Conservation (phyloP, 179 eudicot species). For the Carnegiea gigantea region DNA sequence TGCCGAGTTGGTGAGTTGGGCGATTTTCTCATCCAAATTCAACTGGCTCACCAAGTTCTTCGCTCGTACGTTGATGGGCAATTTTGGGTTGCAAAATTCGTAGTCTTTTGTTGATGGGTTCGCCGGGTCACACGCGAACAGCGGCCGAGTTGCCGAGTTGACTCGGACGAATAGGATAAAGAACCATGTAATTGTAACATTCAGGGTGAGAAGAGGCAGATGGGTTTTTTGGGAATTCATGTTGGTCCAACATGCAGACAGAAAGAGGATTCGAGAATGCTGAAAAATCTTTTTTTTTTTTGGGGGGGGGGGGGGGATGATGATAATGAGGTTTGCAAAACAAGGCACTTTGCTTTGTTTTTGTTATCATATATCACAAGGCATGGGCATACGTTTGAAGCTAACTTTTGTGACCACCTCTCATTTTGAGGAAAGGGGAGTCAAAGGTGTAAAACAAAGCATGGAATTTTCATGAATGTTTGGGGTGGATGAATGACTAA, state of each 20-base stretch:
- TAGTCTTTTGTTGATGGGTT: constrained; percentile 39
- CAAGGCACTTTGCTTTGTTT: not conserved
- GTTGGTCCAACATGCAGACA: not conserved
- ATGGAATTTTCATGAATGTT: not conserved
- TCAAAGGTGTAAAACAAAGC: not conserved
- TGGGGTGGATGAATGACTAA: not conserved
- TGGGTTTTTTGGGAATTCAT: constrained; percentile 1
- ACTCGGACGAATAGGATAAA: constrained; percentile 24
- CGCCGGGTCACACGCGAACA: constrained; percentile 52
- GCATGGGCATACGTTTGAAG: not conserved
- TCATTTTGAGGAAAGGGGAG: not conserved
- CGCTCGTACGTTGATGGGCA: constrained; percentile 45
- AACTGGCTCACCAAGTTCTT: constrained; percentile 59
- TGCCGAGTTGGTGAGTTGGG: constrained; percentile 68
- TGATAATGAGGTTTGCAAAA: not conserved
- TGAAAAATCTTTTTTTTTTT: not conserved
- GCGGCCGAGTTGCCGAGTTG: constrained; percentile 32
- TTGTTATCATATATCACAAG: not conserved
- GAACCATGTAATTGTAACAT: not conserved
- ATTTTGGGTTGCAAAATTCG: constrained; percentile 49
- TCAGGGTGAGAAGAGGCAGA: not conserved
- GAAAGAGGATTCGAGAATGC: not conserved
- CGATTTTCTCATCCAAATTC: constrained; percentile 61
- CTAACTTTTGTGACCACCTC: not conserved
- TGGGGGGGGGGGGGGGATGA: too few relatives aligned